Base-by-base conservation (phyloP, 805 yeast species). In the Vanderwaltozyma verrucispora region DNA sequence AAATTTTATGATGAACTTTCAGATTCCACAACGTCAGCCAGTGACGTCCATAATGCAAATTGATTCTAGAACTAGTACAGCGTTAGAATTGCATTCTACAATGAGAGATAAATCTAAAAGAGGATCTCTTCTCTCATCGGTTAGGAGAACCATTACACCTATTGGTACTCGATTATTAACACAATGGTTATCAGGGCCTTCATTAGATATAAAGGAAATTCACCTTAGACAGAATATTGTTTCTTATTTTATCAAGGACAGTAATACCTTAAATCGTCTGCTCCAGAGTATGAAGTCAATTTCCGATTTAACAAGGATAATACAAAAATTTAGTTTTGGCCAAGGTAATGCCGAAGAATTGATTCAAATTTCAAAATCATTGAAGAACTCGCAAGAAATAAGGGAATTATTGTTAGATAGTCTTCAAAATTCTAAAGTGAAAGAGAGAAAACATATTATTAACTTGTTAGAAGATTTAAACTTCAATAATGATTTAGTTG, bases 101-200 rank as follows among this genome's bases (percentile, higher is more conserved):
- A 70, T 75, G 6, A 60, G 83, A 39, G 71, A 73, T 9, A 69
- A 71, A 12, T 68, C 74, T 13, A 63, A 59, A n/a, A 69, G 68
- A 7, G 95, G 95, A 0, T 77, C 95, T 0, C 57, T 89, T 17
- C 63, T 84, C 5, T 72, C 75, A n/a, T 70, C 81, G 0, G 71
- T 92, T 3, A 72, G 75, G 40, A 63, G 80, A 36, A 89, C 97
- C 0, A 74, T 72, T 3, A 86, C 97, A 0, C 68, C 79, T 1
- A 77, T 92, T 0, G 97, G 97, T 0, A 64, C 94, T 0, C 64
- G 97, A 30, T 51, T 82, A n/a, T 60, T 92, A 11, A 72, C 79
- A 7, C 77, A 78, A 36, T 86, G 96, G 96, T 60, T 89, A 4
- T 68, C 83, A 19, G 75, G 85, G 2, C 98, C 98, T 0, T 69